Evolutionary conservation across 257 asterid species (phyloP).

Genomic region (Solanum megistacrolobum): DNA sequence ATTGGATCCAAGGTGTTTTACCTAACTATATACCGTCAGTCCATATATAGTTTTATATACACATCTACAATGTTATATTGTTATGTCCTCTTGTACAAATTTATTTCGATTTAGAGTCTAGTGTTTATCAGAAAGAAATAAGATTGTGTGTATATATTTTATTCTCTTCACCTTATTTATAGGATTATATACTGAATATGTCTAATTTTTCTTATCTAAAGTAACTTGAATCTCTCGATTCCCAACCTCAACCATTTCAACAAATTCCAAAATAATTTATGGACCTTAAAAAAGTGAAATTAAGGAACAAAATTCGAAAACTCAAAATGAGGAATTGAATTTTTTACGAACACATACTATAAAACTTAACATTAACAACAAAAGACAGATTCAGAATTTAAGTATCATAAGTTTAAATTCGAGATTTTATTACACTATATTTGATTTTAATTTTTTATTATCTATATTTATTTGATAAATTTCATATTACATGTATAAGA

Average conservation of each 20-base stretch:
- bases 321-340: neutral
- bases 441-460: no score
- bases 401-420: neutral
- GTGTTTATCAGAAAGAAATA: no score
- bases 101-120: neutral
- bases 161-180: no score
- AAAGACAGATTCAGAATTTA: no score
- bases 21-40: neutral
- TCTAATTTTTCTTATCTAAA: neutral
- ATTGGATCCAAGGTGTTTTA: neutral
- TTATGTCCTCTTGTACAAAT: neutral
- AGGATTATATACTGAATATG: no score
- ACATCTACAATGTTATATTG: no score
- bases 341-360: neutral
- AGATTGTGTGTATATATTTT: no score
- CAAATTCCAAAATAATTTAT: neutral
- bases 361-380: no score
- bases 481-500: neutral
- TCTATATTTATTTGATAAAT: no score
- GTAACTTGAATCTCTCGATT: neutral
- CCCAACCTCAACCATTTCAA: neutral
- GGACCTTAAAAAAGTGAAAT: neutral
- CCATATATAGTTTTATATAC: neutral
- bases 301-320: neutral
- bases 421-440: neutral